A percentile compares a stretch with the other conserved stretches of the same genome.
Conservation (phyloP, 2,329 filamentous ascomycete genomes). For the Venturia effusa region DNA sequence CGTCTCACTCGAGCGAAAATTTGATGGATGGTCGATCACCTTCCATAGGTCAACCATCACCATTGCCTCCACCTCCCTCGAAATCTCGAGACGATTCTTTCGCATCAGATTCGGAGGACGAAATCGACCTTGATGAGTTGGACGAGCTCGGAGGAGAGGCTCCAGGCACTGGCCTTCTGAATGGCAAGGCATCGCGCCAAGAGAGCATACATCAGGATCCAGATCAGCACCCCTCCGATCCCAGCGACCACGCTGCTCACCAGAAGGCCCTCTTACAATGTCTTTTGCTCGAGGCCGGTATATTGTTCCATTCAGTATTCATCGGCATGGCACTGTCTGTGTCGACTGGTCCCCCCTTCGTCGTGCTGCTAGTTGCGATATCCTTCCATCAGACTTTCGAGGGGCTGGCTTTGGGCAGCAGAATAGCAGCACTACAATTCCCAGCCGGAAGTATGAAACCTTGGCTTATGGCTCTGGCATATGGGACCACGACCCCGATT, state of each 20-base stretch:
- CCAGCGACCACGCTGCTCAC: conserved; percentile 31
- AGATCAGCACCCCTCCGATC: neutral
- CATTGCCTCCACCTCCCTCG: conserved; percentile 1
- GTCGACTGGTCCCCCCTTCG: conserved; percentile 65
- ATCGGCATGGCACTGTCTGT: conserved; percentile 82
- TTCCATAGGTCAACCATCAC: conserved; percentile 9
- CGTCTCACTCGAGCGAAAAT: conserved; percentile 6
- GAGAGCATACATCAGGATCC: neutral
- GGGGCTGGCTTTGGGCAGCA: conserved; percentile 72
- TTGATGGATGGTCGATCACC: conserved; percentile 8
- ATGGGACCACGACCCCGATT: conserved; percentile 61
- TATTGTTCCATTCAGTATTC: conserved; percentile 76
- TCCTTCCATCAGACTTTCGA: conserved; percentile 80
- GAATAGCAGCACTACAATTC: conserved; percentile 65
- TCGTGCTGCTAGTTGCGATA: conserved; percentile 71
- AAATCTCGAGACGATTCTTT: neutral
- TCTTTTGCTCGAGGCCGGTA: conserved; percentile 69
- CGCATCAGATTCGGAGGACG: conserved; percentile 3
- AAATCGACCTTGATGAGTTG: neutral
- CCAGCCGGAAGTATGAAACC: conserved; percentile 23
- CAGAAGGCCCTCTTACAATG: conserved; percentile 65
- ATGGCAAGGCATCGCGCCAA: conserved; percentile 4
- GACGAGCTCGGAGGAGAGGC: conserved; percentile 4
- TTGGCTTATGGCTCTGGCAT: conserved; percentile 69
- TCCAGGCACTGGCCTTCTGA: conserved; percentile 9